These are phyloP conservation scores for Suhomyces bribrorum DNA, from an alignment of 1,139 yeast genomes.

Conservation along the genomic window DNA sequence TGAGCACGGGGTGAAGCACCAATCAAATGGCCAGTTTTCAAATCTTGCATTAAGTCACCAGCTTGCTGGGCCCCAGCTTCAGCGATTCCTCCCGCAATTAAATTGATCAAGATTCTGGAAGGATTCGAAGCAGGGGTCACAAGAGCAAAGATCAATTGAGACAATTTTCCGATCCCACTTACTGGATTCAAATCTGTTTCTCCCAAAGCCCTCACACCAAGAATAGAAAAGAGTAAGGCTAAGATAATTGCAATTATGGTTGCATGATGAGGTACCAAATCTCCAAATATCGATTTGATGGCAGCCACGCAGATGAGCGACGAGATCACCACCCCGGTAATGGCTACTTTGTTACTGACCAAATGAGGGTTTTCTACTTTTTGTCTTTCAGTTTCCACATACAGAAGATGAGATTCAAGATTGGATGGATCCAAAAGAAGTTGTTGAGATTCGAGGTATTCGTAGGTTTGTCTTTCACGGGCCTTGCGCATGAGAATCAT, in stretches of 20 bases:
- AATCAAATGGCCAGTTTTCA: constrained; percentile 87
- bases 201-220: constrained; percentile 92
- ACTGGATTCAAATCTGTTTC: constrained; percentile 97
- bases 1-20: constrained; percentile 95
- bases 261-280: constrained; percentile 69
- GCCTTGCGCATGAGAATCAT: constrained; percentile 7
- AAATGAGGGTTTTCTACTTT: constrained; percentile 32
- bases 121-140: constrained; percentile 77
- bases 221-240: constrained; percentile 75
- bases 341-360: constrained; percentile 52
- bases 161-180: constrained; percentile 91
- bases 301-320: constrained; percentile 66
- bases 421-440: constrained; percentile 4
- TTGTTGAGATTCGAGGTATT: constrained; percentile 2
- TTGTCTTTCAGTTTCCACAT: constrained; percentile 5
- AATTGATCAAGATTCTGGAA: constrained; percentile 77
- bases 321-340: constrained; percentile 64
- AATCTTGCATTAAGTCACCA: constrained; percentile 96
- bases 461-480: constrained; percentile 7
- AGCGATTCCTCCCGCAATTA: constrained; percentile 94
- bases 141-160: constrained; percentile 84
- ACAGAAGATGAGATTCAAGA: too few species aligned
- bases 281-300: constrained; percentile 67
- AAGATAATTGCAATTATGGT: constrained; percentile 65
- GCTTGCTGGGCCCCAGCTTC: constrained; percentile 99